Conservation (phyloP, 495 filamentous ascomycete species). For the Bombardia bombarda region DNA sequence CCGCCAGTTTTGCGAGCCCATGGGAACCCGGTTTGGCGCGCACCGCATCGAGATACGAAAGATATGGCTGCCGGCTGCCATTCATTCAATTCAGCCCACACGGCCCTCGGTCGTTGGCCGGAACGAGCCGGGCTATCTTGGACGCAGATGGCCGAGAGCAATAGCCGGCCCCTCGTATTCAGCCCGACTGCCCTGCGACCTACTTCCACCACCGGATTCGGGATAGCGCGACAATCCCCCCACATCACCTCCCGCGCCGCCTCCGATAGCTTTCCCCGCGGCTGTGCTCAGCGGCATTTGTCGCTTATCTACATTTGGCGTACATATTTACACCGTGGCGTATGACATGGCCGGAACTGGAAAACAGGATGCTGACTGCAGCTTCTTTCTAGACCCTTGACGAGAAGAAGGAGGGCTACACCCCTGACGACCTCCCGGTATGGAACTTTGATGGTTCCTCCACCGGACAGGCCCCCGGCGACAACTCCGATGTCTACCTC, state of each 20-base stretch:
- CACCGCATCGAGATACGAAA: not conserved
- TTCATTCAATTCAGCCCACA: too few relatives aligned
- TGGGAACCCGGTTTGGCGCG: not conserved
- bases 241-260: too few relatives aligned
- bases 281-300: too few relatives aligned
- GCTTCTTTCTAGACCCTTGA: slow-evolving; percentile 59
- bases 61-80: not conserved
- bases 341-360: not conserved
- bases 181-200: not conserved
- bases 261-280: too few relatives aligned
- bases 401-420: slow-evolving; percentile 41
- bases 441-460: slow-evolving; percentile 99
- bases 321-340: not conserved
- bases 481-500: slow-evolving; percentile 98
- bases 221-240: too few relatives aligned
- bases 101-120: too few relatives aligned
- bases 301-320: not conserved
- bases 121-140: too few relatives aligned
- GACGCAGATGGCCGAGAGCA: too few relatives aligned
- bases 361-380: slow-evolving; percentile 12
- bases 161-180: too few relatives aligned
- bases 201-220: not conserved
- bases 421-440: slow-evolving; percentile 78
- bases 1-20: not conserved
- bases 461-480: slow-evolving; percentile 86